These are phyloP conservation scores for Metahyphopichia silvanorum DNA, from an alignment of 805 yeast genomes.

Conservation along the genomic window DNA sequence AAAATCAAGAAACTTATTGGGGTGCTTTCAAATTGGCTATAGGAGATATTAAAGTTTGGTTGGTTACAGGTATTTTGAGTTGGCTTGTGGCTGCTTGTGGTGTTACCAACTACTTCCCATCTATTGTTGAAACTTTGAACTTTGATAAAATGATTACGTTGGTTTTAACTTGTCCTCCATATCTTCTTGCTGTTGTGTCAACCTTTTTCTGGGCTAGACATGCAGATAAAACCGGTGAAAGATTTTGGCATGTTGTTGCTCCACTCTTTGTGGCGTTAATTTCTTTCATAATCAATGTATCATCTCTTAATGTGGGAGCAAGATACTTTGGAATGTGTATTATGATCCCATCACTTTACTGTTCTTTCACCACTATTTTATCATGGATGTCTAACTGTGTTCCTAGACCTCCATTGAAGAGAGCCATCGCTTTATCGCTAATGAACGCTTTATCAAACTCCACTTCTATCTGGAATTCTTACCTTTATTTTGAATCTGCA, in stretches of 20 bases:
- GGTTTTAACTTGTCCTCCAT: conserved; percentile 60
- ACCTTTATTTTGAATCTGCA: conserved; percentile 42
- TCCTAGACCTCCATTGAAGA: conserved; percentile 57
- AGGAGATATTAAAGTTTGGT: conserved; percentile 46
- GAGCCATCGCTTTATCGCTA: conserved; percentile 55
- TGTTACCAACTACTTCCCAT: conserved; percentile 59
- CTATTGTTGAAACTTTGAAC: conserved; percentile 55
- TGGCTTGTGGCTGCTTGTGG: conserved; percentile 58
- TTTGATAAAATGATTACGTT: conserved; percentile 49
- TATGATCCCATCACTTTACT: conserved; percentile 54
- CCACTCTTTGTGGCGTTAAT: conserved; percentile 42
- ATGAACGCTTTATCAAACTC: conserved; percentile 57
- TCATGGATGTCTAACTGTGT: conserved; percentile 56
- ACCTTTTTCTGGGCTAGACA: conserved; percentile 54
- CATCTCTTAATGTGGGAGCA: conserved; percentile 53
- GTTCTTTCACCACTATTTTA: conserved; percentile 49
- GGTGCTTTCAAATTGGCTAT: conserved; percentile 34
- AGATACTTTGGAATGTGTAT: conserved; percentile 59
- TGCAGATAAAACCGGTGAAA: conserved; percentile 54
- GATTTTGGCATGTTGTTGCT: conserved; percentile 46
- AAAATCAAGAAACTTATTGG: conserved; percentile 31
- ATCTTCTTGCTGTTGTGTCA: conserved; percentile 46
- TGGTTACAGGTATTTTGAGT: conserved; percentile 40
- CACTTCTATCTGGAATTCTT: conserved; percentile 55
- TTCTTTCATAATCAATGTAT: conserved; percentile 47